Conservation (phyloP, 2,329 filamentous ascomycete genomes). For the Colletotrichum musae region DNA sequence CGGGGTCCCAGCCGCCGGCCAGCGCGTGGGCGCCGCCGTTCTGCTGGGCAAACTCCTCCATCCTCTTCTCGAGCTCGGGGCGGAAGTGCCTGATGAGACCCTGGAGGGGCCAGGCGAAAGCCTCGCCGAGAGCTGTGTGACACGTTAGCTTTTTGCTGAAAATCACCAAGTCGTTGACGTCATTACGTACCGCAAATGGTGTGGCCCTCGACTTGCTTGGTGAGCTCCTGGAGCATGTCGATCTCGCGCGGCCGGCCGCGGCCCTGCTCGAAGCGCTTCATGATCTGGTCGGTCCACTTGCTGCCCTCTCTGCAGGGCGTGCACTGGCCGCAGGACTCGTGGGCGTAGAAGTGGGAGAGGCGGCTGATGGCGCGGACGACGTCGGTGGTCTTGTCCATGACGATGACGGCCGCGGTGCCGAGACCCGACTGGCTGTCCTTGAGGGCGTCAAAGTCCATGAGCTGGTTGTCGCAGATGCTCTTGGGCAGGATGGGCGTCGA, state of each 20-base stretch:
- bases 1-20: slow-evolving; percentile 89
- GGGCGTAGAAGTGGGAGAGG: slow-evolving; percentile 96
- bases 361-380: slow-evolving; percentile 94
- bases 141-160: slow-evolving; percentile 48
- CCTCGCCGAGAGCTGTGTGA: slow-evolving; percentile 85
- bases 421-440: slow-evolving; percentile 99
- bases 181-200: slow-evolving; percentile 86
- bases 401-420: slow-evolving; percentile 96
- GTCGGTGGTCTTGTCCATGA: slow-evolving; percentile 99
- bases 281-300: slow-evolving; percentile 99
- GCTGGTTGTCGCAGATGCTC: slow-evolving; percentile 89
- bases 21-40: slow-evolving; percentile 77
- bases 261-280: slow-evolving; percentile 95
- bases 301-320: slow-evolving; percentile 99
- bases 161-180: slow-evolving; percentile 5
- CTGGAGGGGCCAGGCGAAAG: slow-evolving; percentile 98
- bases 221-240: slow-evolving; percentile 99
- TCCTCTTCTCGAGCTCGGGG: slow-evolving; percentile 92
- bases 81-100: slow-evolving; percentile 98
- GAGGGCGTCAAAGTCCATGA: slow-evolving; percentile 99
- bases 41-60: slow-evolving; percentile 83
- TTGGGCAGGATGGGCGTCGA: slow-evolving; percentile 97
- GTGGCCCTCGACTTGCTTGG: slow-evolving; percentile 99
- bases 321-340: slow-evolving; percentile 98
- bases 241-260: slow-evolving; percentile 92